Evolutionary conservation across 73 alveolate genomes (phyloP).

Genomic region (Paramecium octaurelia): DNA sequence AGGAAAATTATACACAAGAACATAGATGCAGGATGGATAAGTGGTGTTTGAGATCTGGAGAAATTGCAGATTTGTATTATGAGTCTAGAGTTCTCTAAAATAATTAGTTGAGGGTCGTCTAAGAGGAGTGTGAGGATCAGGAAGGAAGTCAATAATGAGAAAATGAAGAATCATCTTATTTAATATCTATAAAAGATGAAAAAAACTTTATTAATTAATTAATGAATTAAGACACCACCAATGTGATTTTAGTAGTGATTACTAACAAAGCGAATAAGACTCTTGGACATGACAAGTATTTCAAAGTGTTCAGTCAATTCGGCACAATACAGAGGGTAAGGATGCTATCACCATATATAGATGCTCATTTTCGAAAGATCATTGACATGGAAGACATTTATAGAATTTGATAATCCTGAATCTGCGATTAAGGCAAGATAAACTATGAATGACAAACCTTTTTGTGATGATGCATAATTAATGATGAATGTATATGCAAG

Average conservation of each 20-base stretch:
- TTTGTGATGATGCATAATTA: constrained; percentile 4
- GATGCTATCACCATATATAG: not conserved
- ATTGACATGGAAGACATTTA: constrained; percentile 35
- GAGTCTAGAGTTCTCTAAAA: not conserved
- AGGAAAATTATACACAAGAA: not conserved
- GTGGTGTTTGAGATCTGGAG: no score
- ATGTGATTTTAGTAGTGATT: constrained; percentile 28
- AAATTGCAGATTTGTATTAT: not conserved
- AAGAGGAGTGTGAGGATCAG: not conserved
- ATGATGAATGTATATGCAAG: constrained; percentile 42
- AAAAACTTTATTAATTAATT: not conserved
- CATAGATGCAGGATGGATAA: not conserved
- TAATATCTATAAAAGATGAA: not conserved
- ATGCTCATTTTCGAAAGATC: constrained; percentile 44
- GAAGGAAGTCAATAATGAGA: not conserved
- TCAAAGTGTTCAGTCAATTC: constrained; percentile 14
- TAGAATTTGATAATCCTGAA: constrained; percentile 30
- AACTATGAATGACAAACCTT: constrained; percentile 7
- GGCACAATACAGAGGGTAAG: constrained; percentile 23
- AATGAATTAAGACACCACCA: constrained; percentile 22
- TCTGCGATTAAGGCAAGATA: constrained; percentile 27
- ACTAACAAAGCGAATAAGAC: constrained; percentile 41
- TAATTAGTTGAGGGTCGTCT: not conserved
- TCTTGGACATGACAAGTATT: constrained; percentile 27
- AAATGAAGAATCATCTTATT: not conserved